Conservation (phyloP, 306 rosid species). For the Prunus davidiana region DNA sequence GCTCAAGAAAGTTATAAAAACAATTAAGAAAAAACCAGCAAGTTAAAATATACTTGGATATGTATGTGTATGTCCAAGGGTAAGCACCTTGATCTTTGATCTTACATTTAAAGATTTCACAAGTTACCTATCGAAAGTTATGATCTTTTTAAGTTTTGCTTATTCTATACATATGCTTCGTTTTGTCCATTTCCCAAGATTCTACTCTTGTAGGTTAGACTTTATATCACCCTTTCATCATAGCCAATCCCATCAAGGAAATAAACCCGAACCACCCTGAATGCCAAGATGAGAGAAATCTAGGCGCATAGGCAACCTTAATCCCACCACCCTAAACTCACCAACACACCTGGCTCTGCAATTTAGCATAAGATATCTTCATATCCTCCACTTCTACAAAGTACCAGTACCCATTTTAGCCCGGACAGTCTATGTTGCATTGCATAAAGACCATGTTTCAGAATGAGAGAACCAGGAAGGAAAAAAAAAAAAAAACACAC, state of each 20-base stretch:
- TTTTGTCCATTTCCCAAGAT: background rate
- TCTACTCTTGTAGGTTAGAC: background rate
- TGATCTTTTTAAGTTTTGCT: background rate
- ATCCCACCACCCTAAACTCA: background rate
- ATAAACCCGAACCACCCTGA: background rate
- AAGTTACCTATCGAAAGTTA: background rate
- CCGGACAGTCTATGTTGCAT: background rate
- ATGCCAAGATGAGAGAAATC: background rate
- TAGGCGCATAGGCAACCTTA: background rate
- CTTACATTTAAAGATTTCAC: background rate
- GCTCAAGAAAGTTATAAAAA: background rate
- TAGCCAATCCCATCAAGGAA: constrained; percentile 4
- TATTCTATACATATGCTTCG: background rate
- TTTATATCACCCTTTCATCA: background rate
- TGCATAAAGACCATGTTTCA: background rate
- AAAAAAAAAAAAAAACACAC: background rate
- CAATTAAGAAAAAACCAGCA: background rate
- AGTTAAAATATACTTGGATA: background rate
- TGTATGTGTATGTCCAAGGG: background rate
- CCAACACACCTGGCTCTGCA: background rate
- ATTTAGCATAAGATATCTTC: background rate
- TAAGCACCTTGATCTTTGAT: background rate
- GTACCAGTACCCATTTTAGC: background rate
- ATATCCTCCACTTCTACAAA: background rate
- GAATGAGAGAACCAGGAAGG: background rate